Evolutionary conservation across 1,139 yeast species (phyloP), one percentile per base, ranked within the genome.

Genomic region (Geotrichum aggregatum): DNA sequence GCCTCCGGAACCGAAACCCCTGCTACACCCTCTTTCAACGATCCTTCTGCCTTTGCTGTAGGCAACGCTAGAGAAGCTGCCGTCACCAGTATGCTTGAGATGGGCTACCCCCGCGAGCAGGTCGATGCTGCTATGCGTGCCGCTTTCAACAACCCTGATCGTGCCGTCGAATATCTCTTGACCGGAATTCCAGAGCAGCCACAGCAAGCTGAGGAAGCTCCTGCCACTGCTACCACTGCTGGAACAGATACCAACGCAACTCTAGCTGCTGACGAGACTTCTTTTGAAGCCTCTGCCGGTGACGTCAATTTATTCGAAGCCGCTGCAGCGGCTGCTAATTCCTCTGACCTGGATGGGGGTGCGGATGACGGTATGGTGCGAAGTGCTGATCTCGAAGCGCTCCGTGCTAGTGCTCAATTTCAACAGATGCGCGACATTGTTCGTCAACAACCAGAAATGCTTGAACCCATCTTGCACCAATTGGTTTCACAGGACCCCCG

Each of bases 131-230:
- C 99, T 0, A 76, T 92, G 67, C 81, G 95, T 64, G 96, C 97
- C 16, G 98, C 98, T 0, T 92, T 83, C 72, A 92, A 92, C 71
- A 91, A 92, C 71, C 98, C 99, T 24, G 98, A 92, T 66, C 83
- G 98, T 64, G 99, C 99, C 0, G 98, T 91, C 5, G 98, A 94
- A 67, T 91, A 92, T 68, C 76, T 92, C 54, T 73, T 92, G 61
- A 87, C 91, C 42, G 98, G 98, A 3, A 82, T 92, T 50, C 98
- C 98, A 36, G 92, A 85, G 61, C 70, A 77, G 49, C 71, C 76
- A 58, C 70, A 16, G 61, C 68, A n/a, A 60, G 68, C 22, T 54
- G 65, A 22, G 57, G 67, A 41, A 63, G 63, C 13, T 55, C 63
- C 60, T 10, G 57, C 57, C 8, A 62, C 66, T 13, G 66, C 66